Evolutionary conservation across 257 asterid species (phyloP).

Genomic region (Scutellaria minor): DNA sequence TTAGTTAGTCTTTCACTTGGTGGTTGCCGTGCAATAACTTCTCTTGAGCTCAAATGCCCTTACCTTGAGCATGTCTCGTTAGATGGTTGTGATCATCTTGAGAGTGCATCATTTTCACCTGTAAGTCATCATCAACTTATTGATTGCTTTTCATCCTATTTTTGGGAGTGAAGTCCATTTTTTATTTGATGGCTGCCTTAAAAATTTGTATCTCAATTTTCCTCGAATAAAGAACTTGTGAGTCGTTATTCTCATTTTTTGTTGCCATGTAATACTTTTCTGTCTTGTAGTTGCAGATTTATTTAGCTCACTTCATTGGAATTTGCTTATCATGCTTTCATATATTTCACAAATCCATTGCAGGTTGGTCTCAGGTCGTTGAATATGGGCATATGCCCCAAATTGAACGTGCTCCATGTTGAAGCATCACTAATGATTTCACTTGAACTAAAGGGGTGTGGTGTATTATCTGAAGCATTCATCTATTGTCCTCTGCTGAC

Average conservation of each 20-base stretch:
- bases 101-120: constrained; percentile 81
- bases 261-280: neutral
- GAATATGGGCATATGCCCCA: constrained; percentile 98
- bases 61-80: constrained; percentile 82
- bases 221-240: neutral
- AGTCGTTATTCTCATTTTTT: neutral
- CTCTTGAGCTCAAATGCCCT: constrained; percentile 82
- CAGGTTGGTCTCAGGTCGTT: constrained; percentile 95
- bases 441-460: constrained; percentile 97
- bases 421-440: constrained; percentile 89
- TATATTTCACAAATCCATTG: constrained; percentile 19
- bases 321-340: neutral
- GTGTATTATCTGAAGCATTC: constrained; percentile 81
- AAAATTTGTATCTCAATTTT: neutral
- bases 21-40: constrained; percentile 90
- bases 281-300: neutral
- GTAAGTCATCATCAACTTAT: constrained; percentile 52
- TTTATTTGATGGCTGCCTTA: constrained; percentile 7
- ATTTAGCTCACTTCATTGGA: neutral
- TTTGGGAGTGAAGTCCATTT: constrained; percentile 1
- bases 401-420: constrained; percentile 68
- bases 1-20: constrained; percentile 85
- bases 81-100: constrained; percentile 98
- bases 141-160: constrained; percentile 6
- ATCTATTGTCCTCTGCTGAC: constrained; percentile 84